A percentile compares a stretch with the other conserved stretches of the same genome.
Conservation (phyloP, 352 stramenopile species). For the Phytophthora quininea region DNA sequence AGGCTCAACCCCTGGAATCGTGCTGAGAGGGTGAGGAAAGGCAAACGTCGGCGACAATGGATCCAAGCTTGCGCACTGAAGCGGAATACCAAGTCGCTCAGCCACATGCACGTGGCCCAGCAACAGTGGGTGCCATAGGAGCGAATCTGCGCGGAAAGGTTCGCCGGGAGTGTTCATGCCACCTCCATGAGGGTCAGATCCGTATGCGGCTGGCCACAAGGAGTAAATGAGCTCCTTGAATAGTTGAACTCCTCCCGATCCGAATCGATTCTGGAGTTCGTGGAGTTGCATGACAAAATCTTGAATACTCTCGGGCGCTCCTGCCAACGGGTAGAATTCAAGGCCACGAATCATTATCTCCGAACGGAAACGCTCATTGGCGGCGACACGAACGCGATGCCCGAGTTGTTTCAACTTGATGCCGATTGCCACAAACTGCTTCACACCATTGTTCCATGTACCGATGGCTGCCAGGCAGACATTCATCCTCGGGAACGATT, state of each 20-base stretch:
- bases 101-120: slow-evolving; percentile 58
- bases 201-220: slow-evolving; percentile 44
- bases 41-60: slow-evolving; percentile 47
- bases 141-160: slow-evolving; percentile 50
- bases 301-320: slow-evolving; percentile 21
- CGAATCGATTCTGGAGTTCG: slow-evolving; percentile 17
- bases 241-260: slow-evolving; percentile 24
- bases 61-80: slow-evolving; percentile 48
- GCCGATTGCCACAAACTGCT: slow-evolving; percentile 58
- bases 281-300: slow-evolving; percentile 18
- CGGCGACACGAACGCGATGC: slow-evolving; percentile 79
- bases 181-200: slow-evolving; percentile 42
- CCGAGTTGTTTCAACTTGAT: slow-evolving; percentile 53
- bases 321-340: slow-evolving; percentile 41
- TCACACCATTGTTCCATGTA: slow-evolving; percentile 45
- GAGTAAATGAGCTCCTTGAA: slow-evolving; percentile 56
- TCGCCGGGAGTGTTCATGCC: slow-evolving; percentile 30
- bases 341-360: slow-evolving; percentile 47
- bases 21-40: slow-evolving; percentile 52
- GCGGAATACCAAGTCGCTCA: slow-evolving; percentile 52
- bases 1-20: slow-evolving; percentile 17
- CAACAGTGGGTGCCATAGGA: slow-evolving; percentile 49
- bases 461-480: slow-evolving; percentile 41
- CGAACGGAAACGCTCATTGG: slow-evolving; percentile 60
- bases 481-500: slow-evolving; percentile 37